Evolutionary conservation across 768 basidiomycete genomes (phyloP).

Genomic region (Russula abietina): DNA sequence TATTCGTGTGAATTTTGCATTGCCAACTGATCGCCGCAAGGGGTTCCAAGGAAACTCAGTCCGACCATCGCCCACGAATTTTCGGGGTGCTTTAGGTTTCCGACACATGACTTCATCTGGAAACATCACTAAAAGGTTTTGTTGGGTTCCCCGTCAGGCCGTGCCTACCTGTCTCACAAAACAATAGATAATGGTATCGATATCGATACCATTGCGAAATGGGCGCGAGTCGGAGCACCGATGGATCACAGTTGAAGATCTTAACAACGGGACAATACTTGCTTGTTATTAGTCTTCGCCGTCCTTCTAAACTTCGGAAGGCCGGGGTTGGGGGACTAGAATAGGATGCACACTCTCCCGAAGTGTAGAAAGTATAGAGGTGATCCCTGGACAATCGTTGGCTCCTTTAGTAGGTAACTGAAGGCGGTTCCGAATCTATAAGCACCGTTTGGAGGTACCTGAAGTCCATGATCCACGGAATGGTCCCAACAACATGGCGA

Average conservation of each 20-base stretch:
- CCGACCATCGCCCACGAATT: background rate
- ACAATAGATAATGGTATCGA: slow-evolving; percentile 8
- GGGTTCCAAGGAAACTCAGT: background rate
- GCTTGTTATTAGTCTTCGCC: background rate
- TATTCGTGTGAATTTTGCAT: background rate
- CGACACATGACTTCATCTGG: background rate
- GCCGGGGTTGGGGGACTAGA: background rate
- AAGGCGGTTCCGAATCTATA: slow-evolving; percentile 9
- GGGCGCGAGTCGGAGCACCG: background rate
- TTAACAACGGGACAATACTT: background rate
- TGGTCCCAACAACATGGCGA: background rate
- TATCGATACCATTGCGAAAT: background rate
- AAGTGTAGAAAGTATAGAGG: background rate
- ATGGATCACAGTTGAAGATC: slow-evolving; percentile 6
- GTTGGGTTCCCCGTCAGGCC: background rate
- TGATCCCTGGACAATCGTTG: slow-evolving; percentile 2
- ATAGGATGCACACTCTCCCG: background rate
- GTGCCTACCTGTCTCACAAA: background rate
- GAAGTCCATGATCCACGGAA: slow-evolving; percentile 21
- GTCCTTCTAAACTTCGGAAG: background rate
- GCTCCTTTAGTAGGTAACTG: background rate
- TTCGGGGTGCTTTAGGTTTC: background rate
- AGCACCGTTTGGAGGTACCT: background rate
- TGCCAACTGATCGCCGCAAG: background rate
- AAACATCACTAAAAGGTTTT: background rate